These are phyloP conservation scores for Penicillium samsonianum DNA, from an alignment of 495 filamentous ascomycete species.

Conservation along the genomic window DNA sequence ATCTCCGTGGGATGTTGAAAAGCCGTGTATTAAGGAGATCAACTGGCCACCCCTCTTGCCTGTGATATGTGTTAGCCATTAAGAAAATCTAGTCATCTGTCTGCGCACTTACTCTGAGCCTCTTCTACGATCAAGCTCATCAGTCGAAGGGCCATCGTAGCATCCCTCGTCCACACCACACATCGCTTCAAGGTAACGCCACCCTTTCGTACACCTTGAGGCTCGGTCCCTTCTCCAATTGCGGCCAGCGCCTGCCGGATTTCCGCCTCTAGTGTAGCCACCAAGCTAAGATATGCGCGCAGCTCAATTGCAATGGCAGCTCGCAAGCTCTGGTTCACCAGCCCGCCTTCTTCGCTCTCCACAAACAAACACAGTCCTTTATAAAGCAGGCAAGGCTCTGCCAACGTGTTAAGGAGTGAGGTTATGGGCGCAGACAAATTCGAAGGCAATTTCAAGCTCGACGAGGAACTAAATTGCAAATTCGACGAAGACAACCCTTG, in stretches of 20 bases:
- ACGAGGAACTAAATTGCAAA: constrained; percentile 68
- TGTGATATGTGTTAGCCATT: constrained; percentile 34
- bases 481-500: constrained; percentile 89
- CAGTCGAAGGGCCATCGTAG: constrained; percentile 91
- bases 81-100: not conserved
- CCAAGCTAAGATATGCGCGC: constrained; percentile 85
- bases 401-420: constrained; percentile 83
- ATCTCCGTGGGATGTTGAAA: constrained; percentile 91
- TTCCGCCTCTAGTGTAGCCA: constrained; percentile 92
- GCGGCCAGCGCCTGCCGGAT: constrained; percentile 74
- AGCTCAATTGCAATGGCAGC: constrained; percentile 84
- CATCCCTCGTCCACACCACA: constrained; percentile 95
- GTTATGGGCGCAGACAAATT: constrained; percentile 82
- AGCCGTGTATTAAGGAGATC: constrained; percentile 90
- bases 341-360: constrained; percentile 64
- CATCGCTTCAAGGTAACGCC: constrained; percentile 96
- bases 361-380: constrained; percentile 76
- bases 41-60: constrained; percentile 88
- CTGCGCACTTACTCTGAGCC: constrained; percentile 60
- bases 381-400: constrained; percentile 91
- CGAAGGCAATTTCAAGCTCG: constrained; percentile 69
- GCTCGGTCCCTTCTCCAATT: constrained; percentile 63
- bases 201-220: constrained; percentile 71
- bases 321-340: constrained; percentile 92
- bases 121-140: constrained; percentile 95